Percentiles rank a stretch among this genome's conserved stretches.
These are phyloP conservation scores for Leccinum truebloodii DNA, from an alignment of 768 basidiomycete species.

Conservation along the genomic window DNA sequence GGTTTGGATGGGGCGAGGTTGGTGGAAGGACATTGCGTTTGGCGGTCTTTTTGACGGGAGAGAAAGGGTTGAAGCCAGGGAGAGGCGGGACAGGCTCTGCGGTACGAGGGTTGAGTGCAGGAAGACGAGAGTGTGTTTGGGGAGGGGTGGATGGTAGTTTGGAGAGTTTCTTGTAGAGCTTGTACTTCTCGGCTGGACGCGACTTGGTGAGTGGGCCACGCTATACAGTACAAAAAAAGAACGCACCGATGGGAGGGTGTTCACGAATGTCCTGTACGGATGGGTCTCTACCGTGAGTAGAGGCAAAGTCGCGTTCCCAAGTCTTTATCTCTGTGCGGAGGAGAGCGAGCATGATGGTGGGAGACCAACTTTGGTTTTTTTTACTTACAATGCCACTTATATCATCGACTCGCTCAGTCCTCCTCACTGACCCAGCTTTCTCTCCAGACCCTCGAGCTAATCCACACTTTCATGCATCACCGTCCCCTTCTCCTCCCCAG, in stretches of 20 bases:
- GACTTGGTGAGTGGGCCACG: not conserved
- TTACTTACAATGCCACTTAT: not conserved
- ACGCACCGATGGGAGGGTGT: conserved; percentile 62
- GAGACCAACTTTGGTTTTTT: not conserved
- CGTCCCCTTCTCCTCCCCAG: conserved; percentile 13
- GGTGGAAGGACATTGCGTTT: conserved; percentile 10
- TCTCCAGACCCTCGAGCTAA: conserved; percentile 54
- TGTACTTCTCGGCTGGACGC: conserved; percentile 72
- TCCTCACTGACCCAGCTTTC: conserved; percentile 32
- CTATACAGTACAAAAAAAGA: conserved; percentile 3
- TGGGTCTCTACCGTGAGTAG: conserved; percentile 55
- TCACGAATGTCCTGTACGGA: conserved; percentile 71
- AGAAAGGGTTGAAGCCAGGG: conserved; percentile 73
- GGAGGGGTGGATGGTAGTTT: conserved; percentile 47
- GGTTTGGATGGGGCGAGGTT: conserved; percentile 35
- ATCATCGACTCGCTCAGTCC: not conserved
- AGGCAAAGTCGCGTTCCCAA: conserved; percentile 74
- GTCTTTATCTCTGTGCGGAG: conserved; percentile 71
- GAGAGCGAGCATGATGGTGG: conserved; percentile 16
- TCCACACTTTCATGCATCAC: conserved; percentile 38
- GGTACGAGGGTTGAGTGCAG: conserved; percentile 51
- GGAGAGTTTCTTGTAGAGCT: conserved; percentile 73
- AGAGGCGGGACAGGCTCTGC: conserved; percentile 54
- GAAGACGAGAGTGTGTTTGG: conserved; percentile 27
- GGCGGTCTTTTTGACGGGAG: conserved; percentile 59